Conservation (phyloP, 352 stramenopile species). For the Phytopythium oedochilum region DNA sequence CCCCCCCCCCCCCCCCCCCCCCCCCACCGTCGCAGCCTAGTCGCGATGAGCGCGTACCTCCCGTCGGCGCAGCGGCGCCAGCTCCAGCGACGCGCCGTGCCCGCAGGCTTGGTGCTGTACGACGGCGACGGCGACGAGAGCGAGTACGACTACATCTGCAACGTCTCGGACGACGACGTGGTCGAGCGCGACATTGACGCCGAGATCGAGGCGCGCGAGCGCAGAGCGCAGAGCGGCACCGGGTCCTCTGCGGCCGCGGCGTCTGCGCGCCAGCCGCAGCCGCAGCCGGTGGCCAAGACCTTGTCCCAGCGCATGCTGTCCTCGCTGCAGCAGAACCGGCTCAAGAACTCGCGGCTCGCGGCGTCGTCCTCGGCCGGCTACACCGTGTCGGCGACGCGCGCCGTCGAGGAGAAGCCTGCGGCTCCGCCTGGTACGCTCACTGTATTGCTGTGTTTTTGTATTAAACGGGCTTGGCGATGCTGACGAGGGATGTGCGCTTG, state of each 20-base stretch:
- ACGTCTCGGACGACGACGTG: slow-evolving; percentile 57
- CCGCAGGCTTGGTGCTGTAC: slow-evolving; percentile 10
- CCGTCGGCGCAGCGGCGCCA: neutral
- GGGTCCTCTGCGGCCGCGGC: neutral
- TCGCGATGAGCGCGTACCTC: slow-evolving; percentile 7
- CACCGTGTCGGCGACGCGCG: slow-evolving; percentile 1
- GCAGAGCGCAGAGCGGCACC: neutral
- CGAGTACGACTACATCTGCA: slow-evolving; percentile 34
- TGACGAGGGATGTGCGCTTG: neutral
- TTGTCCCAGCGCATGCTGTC: slow-evolving; percentile 65
- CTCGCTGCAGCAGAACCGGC: slow-evolving; percentile 36
- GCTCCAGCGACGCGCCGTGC: slow-evolving; percentile 7
- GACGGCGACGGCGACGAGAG: slow-evolving; percentile 23
- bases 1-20: no score
- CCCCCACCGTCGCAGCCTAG: no score
- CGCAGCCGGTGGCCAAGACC: slow-evolving; percentile 16
- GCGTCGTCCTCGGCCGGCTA: slow-evolving; percentile 1
- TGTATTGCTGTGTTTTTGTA: neutral
- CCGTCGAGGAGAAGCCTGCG: neutral
- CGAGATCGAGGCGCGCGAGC: slow-evolving; percentile 61
- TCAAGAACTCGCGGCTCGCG: slow-evolving; percentile 14
- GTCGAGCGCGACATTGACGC: slow-evolving; percentile 68
- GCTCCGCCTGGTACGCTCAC: neutral
- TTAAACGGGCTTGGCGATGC: no score
- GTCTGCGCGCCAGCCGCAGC: neutral